Percentiles rank a stretch among this genome's conserved stretches.
phyloP scores from a whole-genome alignment of 176 grass and related monocot species.

The Sorghum bicolor region Sorghum_bicolor_NCBIv3 NC_012872.2:70886501-70887000 shows the following conservation, averaged over 20 bases:
- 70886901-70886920: background rate
- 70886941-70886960: no score
- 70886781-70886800: background rate
- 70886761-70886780: background rate
- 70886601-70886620: background rate
- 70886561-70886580: background rate
- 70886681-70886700: no score
- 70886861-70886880: background rate
- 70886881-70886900: background rate
- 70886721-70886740: background rate
- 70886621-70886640: background rate
- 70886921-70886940: no score
- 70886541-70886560: conserved; percentile 33
- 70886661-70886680: background rate
- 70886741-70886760: no score
- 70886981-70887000: no score
- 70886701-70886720: no score
- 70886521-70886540: conserved; percentile 6
- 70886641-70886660: background rate
- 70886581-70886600: background rate
- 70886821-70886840: background rate
- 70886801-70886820: background rate
- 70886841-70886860: background rate
- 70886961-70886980: no score
- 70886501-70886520: background rate